Evolutionary conservation across 768 basidiomycete species (phyloP), one percentile per base, ranked within the genome.

Genomic region (Holtermanniella nyarrowii): DNA sequence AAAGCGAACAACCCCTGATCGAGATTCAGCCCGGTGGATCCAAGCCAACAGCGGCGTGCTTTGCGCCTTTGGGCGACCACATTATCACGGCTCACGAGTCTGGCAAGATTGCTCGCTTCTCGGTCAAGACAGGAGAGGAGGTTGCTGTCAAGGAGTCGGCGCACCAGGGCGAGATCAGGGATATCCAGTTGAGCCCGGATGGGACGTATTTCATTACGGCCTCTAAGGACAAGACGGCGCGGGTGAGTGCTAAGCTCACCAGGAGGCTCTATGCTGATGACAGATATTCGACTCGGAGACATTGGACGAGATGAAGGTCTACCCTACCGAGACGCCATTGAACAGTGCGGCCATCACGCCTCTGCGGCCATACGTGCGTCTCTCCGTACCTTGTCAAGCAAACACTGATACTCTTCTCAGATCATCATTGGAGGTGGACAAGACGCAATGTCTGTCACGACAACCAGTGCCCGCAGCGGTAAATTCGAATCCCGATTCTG

Each of bases 401-500:
- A n/a, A n/a, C n/a, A n/a, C n/a, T n/a, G n/a, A n/a, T n/a, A n/a
- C 31, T 26, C 5, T 21, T n/a, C 5, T 25, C 50, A 89, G 86
- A 78, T 91, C 41, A 79, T 97, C 26, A 77, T 95, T 21, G 95
- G 95, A 42, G 93, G 95, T 71, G 95, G 95, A 41, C 95, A 97
- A 73, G 93, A 95, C 69, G 95, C 95, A 3, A 93, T 89, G 88
- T 82, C 76, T 63, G 95, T 97, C 46, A 96, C 95, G 13, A 97
- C 89, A 5, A 97, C 93, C 0, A 89, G 88, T 1, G 65, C 82
- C 21, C 82, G 95, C 47, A 88, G 95, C 70, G 95, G 93, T 20
- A 95, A 96, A 73, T 99, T 99, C 71, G 95, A 97, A 74, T 88
- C 89, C 11, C 79, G 90, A 37, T 96, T 99, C 76, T 97, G 90